Base-by-base conservation (phyloP, 805 yeast genomes). In the Saccharomycopsis microspora region DNA sequence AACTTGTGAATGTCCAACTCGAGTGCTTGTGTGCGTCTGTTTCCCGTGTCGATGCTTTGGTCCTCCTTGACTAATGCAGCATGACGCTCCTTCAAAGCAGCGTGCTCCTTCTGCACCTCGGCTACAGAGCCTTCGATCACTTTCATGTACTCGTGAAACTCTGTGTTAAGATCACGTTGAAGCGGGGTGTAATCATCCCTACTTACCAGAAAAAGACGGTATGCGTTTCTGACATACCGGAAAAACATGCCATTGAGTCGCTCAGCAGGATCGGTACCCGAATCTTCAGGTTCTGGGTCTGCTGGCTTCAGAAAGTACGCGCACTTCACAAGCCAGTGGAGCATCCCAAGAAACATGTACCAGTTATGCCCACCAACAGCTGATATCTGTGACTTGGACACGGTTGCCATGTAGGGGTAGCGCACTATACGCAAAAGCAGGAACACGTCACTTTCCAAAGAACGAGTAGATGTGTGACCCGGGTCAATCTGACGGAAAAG, bases 311-410 rank as follows among this genome's bases (percentile, higher is more conserved):
- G 36, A 44, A 41, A 47, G 5, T 37, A 32, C 27, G 42, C 79
- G 51, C 78, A 68, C 54, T 77, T 76, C 4, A 82, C 78, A 41
- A 88, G 60, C 96, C 96, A 88, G 60, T 82, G 80, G 28, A 88
- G 65, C 74, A 89, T 76, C 1, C 93, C 95, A 39, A 88, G 62
- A 54, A 86, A 85, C 5, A 74, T 73, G 8, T 85, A 87, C 96
- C 96, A 88, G 55, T 79, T 80, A 43, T 82, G 79, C 3, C 95
- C 95, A 4, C 96, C 96, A 8, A 86, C 96, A 0, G 96, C 96
- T 37, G 88, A 78, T 37, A 88, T 80, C 59, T 86, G 94, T 1
- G 93, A 82, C 58, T 88, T 81, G 61, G 82, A 85, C 38, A 89
- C 79, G 0, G 85, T 69, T 39, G 84, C 94, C 49, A 86, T 62